These are phyloP conservation scores for Diaporthe sp. DNA, from an alignment of 2,329 filamentous ascomycete species.

Conservation along the genomic window DNA sequence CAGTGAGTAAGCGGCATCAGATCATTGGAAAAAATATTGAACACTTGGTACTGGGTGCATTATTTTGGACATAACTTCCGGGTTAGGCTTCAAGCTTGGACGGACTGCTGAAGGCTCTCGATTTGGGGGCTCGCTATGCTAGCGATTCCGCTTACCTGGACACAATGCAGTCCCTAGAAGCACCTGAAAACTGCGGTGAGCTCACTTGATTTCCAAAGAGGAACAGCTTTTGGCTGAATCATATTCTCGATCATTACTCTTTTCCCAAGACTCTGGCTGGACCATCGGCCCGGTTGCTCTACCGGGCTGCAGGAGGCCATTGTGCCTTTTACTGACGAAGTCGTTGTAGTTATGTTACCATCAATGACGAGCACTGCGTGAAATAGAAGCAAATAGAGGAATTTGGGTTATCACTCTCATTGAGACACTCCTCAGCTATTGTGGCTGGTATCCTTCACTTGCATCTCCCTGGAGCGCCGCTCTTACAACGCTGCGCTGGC, in stretches of 20 bases:
- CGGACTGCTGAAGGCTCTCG: no score
- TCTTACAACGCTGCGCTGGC: background rate
- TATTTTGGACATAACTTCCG: no score
- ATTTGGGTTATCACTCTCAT: background rate
- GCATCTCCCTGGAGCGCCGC: no score
- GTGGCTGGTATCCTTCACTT: background rate
- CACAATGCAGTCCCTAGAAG: no score
- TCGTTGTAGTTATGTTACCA: background rate
- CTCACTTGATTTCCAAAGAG: background rate
- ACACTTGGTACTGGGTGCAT: no score
- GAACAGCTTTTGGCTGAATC: background rate
- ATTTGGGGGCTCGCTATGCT: no score
- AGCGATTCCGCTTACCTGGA: no score
- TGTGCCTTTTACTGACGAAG: background rate
- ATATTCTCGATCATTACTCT: background rate
- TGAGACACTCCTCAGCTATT: background rate
- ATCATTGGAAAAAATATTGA: no score
- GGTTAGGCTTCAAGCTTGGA: no score
- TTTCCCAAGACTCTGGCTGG: background rate
- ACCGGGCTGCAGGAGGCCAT: background rate
- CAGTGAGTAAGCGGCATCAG: no score
- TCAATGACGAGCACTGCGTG: background rate
- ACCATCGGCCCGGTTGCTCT: background rate
- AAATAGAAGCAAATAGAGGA: background rate
- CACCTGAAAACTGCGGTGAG: no score